These are phyloP conservation scores for Ascosphaera apis DNA, from an alignment of 2,329 filamentous ascomycete species.

Conservation along the genomic window DNA sequence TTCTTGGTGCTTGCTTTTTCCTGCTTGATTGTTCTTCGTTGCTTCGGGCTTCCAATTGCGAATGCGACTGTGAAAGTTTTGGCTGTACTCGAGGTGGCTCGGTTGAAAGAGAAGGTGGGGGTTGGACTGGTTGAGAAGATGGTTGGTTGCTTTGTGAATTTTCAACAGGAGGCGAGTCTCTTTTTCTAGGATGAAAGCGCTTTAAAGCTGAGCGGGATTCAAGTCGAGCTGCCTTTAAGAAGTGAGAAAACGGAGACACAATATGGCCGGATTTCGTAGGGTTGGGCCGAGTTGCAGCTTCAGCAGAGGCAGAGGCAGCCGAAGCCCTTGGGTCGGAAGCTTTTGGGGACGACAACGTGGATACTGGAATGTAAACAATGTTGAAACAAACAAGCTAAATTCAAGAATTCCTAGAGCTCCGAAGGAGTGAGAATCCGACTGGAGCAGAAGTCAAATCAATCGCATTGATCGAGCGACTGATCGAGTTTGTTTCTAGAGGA, in stretches of 20 bases:
- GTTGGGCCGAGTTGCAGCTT: not conserved
- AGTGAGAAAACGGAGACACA: not conserved
- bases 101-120: slow-evolving; percentile 1
- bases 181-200: not conserved
- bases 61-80: not conserved
- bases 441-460: not conserved
- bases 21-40: not conserved
- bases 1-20: not conserved
- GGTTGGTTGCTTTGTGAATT: slow-evolving; percentile 1
- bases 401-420: not conserved
- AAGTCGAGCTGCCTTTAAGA: not conserved
- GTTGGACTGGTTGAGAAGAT: not conserved
- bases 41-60: not conserved
- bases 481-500: not conserved
- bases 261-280: not conserved
- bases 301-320: not conserved
- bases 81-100: slow-evolving; percentile 1
- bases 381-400: slow-evolving; percentile 1
- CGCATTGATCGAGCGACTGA: not conserved
- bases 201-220: not conserved
- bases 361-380: not conserved
- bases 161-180: not conserved
- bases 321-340: not conserved
- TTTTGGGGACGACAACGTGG: slow-evolving; percentile 1
- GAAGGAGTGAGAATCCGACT: not conserved